Evolutionary conservation across 768 basidiomycete species (phyloP).

Genomic region (Lactarius hatsudake): DNA sequence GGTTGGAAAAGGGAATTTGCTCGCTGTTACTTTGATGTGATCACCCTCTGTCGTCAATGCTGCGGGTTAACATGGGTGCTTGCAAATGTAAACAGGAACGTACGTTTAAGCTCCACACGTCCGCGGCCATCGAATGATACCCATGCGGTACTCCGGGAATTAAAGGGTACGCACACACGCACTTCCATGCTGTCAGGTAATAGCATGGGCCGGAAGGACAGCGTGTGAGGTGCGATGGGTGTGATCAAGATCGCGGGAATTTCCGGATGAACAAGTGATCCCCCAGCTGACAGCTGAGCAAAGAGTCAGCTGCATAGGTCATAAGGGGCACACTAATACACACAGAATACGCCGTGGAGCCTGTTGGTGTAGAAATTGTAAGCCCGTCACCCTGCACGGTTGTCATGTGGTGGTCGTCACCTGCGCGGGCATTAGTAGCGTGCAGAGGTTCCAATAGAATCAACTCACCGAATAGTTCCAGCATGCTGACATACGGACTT

Average conservation of each 20-base stretch:
- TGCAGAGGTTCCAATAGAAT: slow-evolving; percentile 1
- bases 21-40: slow-evolving; percentile 97
- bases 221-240: slow-evolving; percentile 96
- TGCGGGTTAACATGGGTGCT: slow-evolving; percentile 17
- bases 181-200: slow-evolving; percentile 98
- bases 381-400: slow-evolving; percentile 98
- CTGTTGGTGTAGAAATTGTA: slow-evolving; percentile 92
- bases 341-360: slow-evolving; percentile 97
- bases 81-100: slow-evolving; percentile 32
- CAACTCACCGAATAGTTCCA: slow-evolving; percentile 90
- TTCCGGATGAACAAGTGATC: slow-evolving; percentile 96
- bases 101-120: slow-evolving; percentile 92
- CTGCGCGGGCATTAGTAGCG: slow-evolving; percentile 41
- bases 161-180: slow-evolving; percentile 98
- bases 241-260: slow-evolving; percentile 96
- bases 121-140: slow-evolving; percentile 98
- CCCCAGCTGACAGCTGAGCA: slow-evolving; percentile 80
- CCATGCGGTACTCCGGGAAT: slow-evolving; percentile 98
- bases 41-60: slow-evolving; percentile 75
- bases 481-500: slow-evolving; percentile 92
- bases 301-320: slow-evolving; percentile 21
- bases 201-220: slow-evolving; percentile 98
- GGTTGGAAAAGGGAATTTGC: slow-evolving; percentile 96
- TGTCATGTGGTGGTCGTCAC: slow-evolving; percentile 98
- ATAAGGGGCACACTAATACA: slow-evolving; percentile 32